Base-by-base conservation (phyloP, 2,329 filamentous ascomycete genomes). In the Torrubiella hemipterigena region DNA sequence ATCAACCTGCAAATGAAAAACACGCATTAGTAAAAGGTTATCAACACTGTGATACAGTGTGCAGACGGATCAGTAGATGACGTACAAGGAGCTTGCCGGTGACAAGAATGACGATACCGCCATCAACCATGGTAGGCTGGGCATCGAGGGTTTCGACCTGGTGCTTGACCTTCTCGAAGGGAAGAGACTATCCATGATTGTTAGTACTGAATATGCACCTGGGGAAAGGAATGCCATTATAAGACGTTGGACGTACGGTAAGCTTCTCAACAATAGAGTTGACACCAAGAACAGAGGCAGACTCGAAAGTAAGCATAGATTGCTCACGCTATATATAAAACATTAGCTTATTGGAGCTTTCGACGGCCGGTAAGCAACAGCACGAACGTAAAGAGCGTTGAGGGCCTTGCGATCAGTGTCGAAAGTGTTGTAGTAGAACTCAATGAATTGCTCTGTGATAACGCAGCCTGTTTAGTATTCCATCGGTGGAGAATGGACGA, bases 301-400 rank as follows among this genome's bases (percentile, higher is more conserved):
- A 77, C 70, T 96, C 85, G 51, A 95, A 96, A 30, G 89, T 95
- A 59, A 96, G 69, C 81, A 94, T 93, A 29, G 91, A 96, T 38
- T 78, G 58, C 5, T 80, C 71, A 49, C 81, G 76, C 85, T 94
- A 45, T 50, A 34, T n/a, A 8, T 20, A 18, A 27, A 27, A 36
- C 39, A 41, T 40, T 35, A 29, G 30, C 29, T 21, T 21, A 17
- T n/a, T 31, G 37, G 40, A 18, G 33, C 40, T 33, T 17, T 39
- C 30, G 33, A 33, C 17, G 19, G 16, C 30, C 17, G 21, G 23
- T 27, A 17, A 17, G 27, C 15, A 17, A 14, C 15, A 22, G n/a
- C 17, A 48, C 81, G 52, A 73, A 94, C 89, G 67, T 95, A 96
- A 63, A 95, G 83, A 39, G 61, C 50, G 11, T 57, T 60, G 26